Base-by-base conservation (phyloP, 495 filamentous ascomycete genomes). In the Pseudevernia furfuracea region DNA sequence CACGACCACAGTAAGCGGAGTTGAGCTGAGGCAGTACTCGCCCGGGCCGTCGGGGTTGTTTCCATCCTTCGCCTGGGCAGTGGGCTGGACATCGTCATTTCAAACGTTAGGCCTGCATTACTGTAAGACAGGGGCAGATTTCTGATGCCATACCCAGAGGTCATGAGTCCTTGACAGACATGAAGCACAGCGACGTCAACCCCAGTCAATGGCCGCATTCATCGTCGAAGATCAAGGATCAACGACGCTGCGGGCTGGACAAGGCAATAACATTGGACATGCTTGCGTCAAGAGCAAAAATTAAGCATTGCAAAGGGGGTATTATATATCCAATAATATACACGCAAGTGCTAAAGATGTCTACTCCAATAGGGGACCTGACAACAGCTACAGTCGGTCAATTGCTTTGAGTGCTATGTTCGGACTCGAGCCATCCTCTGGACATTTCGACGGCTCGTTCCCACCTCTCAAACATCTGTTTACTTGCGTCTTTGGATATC, bases 401-500 rank as follows among this genome's bases (percentile, higher is more conserved):
- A 58, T 52, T 30, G 46, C 60, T 61, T 62, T 21, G 52, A 37
- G 59, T 34, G 46, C 23, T 72, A 71, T 80, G 78, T 23, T 79
- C 75, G 32, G 76, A 75, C 58, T 82, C 77, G 65, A 89, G 77
- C 92, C 92, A 96, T 52, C 92, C 92, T 66, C 84, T 84, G 67
- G 89, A 89, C 88, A 95, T 96, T 72, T 94, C 84, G 17, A 97
- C 92, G 4, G 92, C 92, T 70, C 89, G 85, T 62, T 84, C 80
- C 92, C 92, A 97, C 69, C 85, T 85, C 61, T 78, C 82, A 69
- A 92, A 95, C 86, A 92, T 84, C 71, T 78, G 79, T 19, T 73
- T 74, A 49, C 87, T 87, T 71, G 85, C 77, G 61, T 83, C 81
- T 52, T 74, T 68, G 32, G 81, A 77, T 52, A 92, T 85, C 55